Percentiles rank a stretch among this genome's conserved stretches.
Conservation (phyloP, 805 yeast species). For the Yarrowia keelungensis region DNA sequence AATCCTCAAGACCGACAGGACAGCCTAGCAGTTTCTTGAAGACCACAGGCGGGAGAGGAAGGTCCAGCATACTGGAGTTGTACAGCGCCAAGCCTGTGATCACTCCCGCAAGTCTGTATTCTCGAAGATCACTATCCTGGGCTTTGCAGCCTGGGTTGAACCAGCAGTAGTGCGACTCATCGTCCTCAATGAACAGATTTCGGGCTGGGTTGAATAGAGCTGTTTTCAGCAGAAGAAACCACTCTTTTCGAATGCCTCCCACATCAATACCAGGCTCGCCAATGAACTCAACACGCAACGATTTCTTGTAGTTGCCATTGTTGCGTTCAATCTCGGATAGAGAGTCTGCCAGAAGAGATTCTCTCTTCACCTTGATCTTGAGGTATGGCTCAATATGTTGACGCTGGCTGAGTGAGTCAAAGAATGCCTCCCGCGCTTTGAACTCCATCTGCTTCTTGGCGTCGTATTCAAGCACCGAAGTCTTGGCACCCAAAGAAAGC, state of each 20-base stretch:
- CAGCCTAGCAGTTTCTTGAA: constrained; percentile 74
- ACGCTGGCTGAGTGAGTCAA: constrained; percentile 70
- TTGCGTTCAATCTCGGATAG: constrained; percentile 61
- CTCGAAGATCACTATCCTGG: constrained; percentile 43
- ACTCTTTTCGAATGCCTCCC: constrained; percentile 92
- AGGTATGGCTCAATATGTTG: constrained; percentile 71
- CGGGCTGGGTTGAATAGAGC: constrained; percentile 72
- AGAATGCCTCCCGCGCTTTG: constrained; percentile 88
- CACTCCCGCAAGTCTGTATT: constrained; percentile 80
- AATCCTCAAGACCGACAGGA: constrained; percentile 67
- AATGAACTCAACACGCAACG: constrained; percentile 77
- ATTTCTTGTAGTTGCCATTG: constrained; percentile 68
- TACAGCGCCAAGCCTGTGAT: constrained; percentile 89
- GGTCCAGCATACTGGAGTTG: constrained; percentile 84
- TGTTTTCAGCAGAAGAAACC: constrained; percentile 80
- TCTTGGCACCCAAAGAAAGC: constrained; percentile 81
- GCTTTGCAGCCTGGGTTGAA: constrained; percentile 53
- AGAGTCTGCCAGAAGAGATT: constrained; percentile 74
- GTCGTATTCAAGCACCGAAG: constrained; percentile 80
- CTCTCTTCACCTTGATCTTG: constrained; percentile 71
- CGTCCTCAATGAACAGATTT: constrained; percentile 70
- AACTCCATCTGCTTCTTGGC: constrained; percentile 81
- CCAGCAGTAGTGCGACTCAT: constrained; percentile 79
- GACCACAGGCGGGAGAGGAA: constrained; percentile 75
- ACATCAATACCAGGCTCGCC: constrained; percentile 95